Percentiles rank a stretch among this genome's conserved stretches.
phyloP scores from a whole-genome alignment of 2,329 filamentous ascomycete species.

The Fusarium sarcochroum region DNA sequence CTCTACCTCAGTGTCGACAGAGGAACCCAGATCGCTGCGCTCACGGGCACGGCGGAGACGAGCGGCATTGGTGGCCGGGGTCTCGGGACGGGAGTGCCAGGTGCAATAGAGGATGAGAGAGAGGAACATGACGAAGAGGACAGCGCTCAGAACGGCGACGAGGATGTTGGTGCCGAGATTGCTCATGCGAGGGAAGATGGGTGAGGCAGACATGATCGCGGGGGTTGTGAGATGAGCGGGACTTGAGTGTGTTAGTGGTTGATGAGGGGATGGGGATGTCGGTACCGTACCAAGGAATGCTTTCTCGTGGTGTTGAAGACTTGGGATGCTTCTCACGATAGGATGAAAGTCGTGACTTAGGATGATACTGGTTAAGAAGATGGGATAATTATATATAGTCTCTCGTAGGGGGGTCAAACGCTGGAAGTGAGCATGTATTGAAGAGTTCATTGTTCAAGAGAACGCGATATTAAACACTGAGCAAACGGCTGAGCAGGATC shows the following conservation, averaged over 20 bases:
- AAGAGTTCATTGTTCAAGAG: background rate
- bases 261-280: background rate
- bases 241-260: conserved; percentile 10
- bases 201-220: background rate
- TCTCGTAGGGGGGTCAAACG: background rate
- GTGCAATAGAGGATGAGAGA: background rate
- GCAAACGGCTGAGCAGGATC: background rate
- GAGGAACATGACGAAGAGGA: conserved; percentile 3
- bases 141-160: background rate
- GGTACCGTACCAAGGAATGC: background rate
- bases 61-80: background rate
- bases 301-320: background rate
- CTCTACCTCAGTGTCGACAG: background rate
- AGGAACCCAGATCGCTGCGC: background rate
- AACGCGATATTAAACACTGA: background rate
- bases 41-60: background rate
- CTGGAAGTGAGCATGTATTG: background rate
- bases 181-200: conserved; percentile 7
- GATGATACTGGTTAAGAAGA: background rate
- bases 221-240: background rate
- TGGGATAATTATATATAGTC: background rate
- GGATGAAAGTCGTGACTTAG: background rate
- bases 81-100: background rate
- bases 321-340: background rate
- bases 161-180: background rate